Conservation (phyloP, 106 monocot species). For the Allium fistulosum region DNA sequence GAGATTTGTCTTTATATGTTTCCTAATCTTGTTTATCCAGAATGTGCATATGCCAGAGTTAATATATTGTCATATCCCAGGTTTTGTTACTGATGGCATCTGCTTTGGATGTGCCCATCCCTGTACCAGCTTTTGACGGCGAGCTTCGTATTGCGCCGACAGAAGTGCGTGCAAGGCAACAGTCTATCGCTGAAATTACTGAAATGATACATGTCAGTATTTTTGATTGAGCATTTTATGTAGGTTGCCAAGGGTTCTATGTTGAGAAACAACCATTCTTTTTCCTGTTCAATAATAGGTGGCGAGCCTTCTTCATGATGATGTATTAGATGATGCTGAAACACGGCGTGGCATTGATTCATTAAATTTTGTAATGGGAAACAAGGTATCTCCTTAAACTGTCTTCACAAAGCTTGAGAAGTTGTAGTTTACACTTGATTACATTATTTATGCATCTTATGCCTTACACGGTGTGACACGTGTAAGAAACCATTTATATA, state of each 20-base stretch:
- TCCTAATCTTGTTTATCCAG: not conserved
- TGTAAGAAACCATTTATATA: too few relatives aligned
- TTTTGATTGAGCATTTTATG: conserved; percentile 1
- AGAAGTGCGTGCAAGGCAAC: conserved; percentile 69
- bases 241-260: too few relatives aligned
- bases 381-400: conserved; percentile 45
- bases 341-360: conserved; percentile 90
- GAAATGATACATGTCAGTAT: conserved; percentile 95
- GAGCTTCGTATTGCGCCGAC: conserved; percentile 25
- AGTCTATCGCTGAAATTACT: conserved; percentile 82
- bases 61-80: conserved; percentile 20
- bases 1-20: not conserved
- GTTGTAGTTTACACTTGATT: too few relatives aligned
- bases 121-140: conserved; percentile 31
- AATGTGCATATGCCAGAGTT: not conserved
- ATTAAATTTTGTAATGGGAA: conserved; percentile 89
- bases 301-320: conserved; percentile 97
- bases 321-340: conserved; percentile 98
- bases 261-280: not conserved
- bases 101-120: conserved; percentile 58
- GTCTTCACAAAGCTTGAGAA: not conserved
- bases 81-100: conserved; percentile 88
- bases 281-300: conserved; percentile 35
- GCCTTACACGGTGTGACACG: too few relatives aligned
- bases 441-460: too few relatives aligned